phyloP scores from a whole-genome alignment of 2,329 filamentous ascomycete species.

The Scolecobasidium constrictum region DNA sequence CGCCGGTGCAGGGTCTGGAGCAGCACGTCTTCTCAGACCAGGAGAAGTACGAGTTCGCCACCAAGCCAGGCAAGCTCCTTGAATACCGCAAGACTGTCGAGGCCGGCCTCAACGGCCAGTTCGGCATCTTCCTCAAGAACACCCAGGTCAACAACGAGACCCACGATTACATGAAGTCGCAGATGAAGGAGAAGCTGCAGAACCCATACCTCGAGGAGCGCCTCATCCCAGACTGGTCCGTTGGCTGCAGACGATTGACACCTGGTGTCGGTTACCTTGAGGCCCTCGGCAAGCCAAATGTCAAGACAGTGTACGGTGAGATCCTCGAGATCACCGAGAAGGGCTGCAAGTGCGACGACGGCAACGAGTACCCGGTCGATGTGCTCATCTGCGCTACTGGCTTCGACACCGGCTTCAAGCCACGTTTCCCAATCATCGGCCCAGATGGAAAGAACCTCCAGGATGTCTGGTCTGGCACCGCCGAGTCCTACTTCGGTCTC shows the following conservation, averaged over 20 bases:
- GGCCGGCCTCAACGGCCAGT: conserved; percentile 34
- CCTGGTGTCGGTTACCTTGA: conserved; percentile 34
- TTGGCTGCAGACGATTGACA: conserved; percentile 33
- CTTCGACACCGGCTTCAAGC: conserved; percentile 29
- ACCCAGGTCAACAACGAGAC: conserved; percentile 29
- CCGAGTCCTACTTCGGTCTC: conserved; percentile 35
- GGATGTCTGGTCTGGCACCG: conserved; percentile 30
- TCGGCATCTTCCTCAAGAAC: conserved; percentile 35
- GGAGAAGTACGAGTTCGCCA: conserved; percentile 31
- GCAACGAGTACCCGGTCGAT: conserved; percentile 24
- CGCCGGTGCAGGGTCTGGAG: conserved; percentile 32
- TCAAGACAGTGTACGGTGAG: conserved; percentile 29
- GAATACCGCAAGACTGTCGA: conserved; percentile 36
- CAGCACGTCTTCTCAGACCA: conserved; percentile 31
- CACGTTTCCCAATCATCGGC: conserved; percentile 34
- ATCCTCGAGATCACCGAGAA: conserved; percentile 22
- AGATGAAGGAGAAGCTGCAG: conserved; percentile 26
- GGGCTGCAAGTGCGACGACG: conserved; percentile 20
- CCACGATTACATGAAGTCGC: conserved; percentile 27
- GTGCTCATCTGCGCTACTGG: conserved; percentile 26
- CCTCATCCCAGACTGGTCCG: conserved; percentile 17
- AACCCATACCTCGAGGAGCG: conserved; percentile 17
- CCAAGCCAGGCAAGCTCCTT: conserved; percentile 27
- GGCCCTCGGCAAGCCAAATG: conserved; percentile 29
- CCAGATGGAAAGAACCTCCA: conserved; percentile 29